Conservation (phyloP, 2,329 filamentous ascomycete species). For the Basipetospora sp. region DNA sequence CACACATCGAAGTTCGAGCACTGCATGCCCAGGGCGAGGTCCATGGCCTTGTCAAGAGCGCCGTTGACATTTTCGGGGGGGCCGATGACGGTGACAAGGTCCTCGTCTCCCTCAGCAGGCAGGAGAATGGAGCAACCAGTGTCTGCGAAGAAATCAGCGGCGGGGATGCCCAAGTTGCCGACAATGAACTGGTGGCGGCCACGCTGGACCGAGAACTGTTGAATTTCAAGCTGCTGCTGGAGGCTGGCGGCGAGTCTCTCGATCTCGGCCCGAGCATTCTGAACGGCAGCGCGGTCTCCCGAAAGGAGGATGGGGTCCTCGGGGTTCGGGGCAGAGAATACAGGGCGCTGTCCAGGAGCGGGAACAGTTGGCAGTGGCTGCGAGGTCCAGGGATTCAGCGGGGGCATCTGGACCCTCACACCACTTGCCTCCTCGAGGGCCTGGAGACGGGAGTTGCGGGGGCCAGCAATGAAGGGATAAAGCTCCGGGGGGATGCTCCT, state of each 20-base stretch:
- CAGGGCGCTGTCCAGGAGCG: constrained; percentile 47
- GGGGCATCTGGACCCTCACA: constrained; percentile 68
- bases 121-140: constrained; percentile 83
- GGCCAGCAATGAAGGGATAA: constrained; percentile 85
- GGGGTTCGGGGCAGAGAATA: constrained; percentile 54
- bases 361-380: constrained; percentile 38
- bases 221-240: constrained; percentile 57
- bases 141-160: constrained; percentile 75
- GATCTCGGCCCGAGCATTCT: constrained; percentile 64
- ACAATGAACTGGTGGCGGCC: constrained; percentile 91
- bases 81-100: constrained; percentile 73
- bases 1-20: constrained; percentile 71
- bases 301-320: constrained; percentile 67
- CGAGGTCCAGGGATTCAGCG: constrained; percentile 53
- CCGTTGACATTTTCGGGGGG: constrained; percentile 56
- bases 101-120: constrained; percentile 62
- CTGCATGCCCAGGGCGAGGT: constrained; percentile 76
- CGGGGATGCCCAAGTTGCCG: constrained; percentile 62
- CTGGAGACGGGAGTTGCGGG: constrained; percentile 52
- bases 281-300: constrained; percentile 71
- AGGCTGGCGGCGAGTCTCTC: constrained; percentile 67
- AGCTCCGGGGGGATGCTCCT: constrained; percentile 79
- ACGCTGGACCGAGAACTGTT: constrained; percentile 68
- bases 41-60: constrained; percentile 72
- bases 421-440: constrained; percentile 64